Base-by-base conservation (phyloP, 495 filamentous ascomycete genomes). In the Diplogelasinospora grovesii region DNA sequence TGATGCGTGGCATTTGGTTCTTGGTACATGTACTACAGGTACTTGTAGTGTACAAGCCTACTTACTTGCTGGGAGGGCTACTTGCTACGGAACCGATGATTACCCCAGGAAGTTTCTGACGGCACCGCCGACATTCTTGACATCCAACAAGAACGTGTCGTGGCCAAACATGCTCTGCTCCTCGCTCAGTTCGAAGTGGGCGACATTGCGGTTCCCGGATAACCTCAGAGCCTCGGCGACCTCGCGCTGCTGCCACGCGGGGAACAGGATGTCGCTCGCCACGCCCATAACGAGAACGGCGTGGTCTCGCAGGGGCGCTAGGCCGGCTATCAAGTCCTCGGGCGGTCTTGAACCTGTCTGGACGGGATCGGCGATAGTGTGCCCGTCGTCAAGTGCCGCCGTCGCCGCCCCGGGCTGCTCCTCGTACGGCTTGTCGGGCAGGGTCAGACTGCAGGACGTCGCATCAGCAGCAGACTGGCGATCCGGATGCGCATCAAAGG, bases 211-310 rank as follows among this genome's bases (percentile, higher is more conserved):
- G 51, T 95, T 97, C 2, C 93, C 92, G 0, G 73, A 72, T 21
- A 69, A 71, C 38, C 79, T 74, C 48, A 99, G 63, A 1, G 93
- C 83, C 54, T 87, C 79, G 2, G 92, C 93, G 47, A 97, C 81
- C 63, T 99, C 92, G 25, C 86, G 77, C 68, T 99, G 92, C 64
- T 99, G 92, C 90, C 92, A 99, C 2, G 93, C 87, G 1, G 92
- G 92, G 67, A 99, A 99, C 25, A 99, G 66, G 41, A 95, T 97
- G 57, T 99, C 92, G 54, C 87, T 95, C 1, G 86, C 86, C 8
- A 97, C 92, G 14, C 92, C 92, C 69, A 99, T 80, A 3, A 99
- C 84, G 27, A 99, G 68, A 3, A 84, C 81, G 0, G 85, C 81
- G 48, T 86, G 88, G 46, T 85, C 64, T 40, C 79, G 77, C 37